These are phyloP conservation scores for Phaeoacremonium minimum DNA, from an alignment of 2,329 filamentous ascomycete genomes.

Conservation along the genomic window DNA sequence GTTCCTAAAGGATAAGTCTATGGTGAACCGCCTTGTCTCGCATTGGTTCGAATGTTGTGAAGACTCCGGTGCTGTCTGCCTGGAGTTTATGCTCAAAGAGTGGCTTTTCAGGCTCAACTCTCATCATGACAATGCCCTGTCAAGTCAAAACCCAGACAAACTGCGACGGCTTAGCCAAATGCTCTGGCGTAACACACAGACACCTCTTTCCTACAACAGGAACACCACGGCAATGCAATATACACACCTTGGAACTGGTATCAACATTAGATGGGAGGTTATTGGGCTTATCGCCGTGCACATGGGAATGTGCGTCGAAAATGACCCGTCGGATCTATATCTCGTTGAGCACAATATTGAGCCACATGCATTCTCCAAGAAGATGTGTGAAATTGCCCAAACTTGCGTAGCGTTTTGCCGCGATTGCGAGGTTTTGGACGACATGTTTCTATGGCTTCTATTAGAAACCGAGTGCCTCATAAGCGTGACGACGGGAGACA, in stretches of 20 bases:
- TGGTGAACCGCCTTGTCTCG: slow-evolving; percentile 21
- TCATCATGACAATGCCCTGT: slow-evolving; percentile 19
- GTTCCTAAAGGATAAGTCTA: slow-evolving; percentile 21
- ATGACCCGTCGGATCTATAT: slow-evolving; percentile 18
- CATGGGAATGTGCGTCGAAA: slow-evolving; percentile 19
- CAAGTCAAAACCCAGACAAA: slow-evolving; percentile 23
- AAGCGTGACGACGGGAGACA: slow-evolving; percentile 18
- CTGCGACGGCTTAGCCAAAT: slow-evolving; percentile 23
- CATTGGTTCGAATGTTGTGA: slow-evolving; percentile 22
- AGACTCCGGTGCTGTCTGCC: slow-evolving; percentile 17
- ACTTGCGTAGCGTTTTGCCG: slow-evolving; percentile 24
- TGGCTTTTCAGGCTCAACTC: slow-evolving; percentile 23
- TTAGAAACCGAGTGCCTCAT: slow-evolving; percentile 17
- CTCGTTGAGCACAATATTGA: slow-evolving; percentile 20
- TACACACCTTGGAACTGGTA: slow-evolving; percentile 19
- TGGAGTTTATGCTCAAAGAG: slow-evolving; percentile 23
- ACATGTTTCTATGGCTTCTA: slow-evolving; percentile 25
- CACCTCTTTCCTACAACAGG: slow-evolving; percentile 18
- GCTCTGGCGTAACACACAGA: slow-evolving; percentile 27
- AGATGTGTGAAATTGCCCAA: slow-evolving; percentile 20
- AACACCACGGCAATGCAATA: slow-evolving; percentile 20
- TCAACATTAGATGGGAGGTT: slow-evolving; percentile 27
- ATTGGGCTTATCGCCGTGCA: slow-evolving; percentile 24
- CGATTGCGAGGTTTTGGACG: slow-evolving; percentile 23
- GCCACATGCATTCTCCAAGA: slow-evolving; percentile 17